Evolutionary conservation across 768 basidiomycete genomes (phyloP), one percentile per base, ranked within the genome.

Genomic region (Auricularia cornea): DNA sequence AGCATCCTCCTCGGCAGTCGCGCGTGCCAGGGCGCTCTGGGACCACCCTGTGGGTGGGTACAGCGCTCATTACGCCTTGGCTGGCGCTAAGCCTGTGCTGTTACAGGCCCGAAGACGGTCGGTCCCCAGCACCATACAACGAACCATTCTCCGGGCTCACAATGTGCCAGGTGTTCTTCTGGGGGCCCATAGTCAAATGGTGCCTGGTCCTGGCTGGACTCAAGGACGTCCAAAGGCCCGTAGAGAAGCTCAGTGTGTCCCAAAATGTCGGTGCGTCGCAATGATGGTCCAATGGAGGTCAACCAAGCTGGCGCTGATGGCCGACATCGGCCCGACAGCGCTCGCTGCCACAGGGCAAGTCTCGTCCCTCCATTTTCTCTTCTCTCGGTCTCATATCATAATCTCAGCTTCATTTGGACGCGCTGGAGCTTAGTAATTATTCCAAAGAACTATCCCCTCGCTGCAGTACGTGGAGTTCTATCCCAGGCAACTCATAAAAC

Each of bases 141-240:
- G 51, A 10, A 26, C 59, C 29, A 60, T n/a, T 51, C n/a, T n/a
- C n/a, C n/a, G 31, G 6, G 3, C 59, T 1, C 8, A 59, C 67
- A 71, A 18, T 18, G 90, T 59, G 89, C 89, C 62, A 92, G 0
- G 94, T 98, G 66, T 98, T 99, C 81, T 99, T 99, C 80, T 99
- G 96, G 96, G 94, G 87, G 6, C 93, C 92, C 64, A 51, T 92
- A 70, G 94, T 95, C 92, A 95, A 95, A 72, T 94, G 92, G 92
- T 88, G 85, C 74, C 77, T 92, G 64, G 91, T 91, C 65, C 86
- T 81, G 68, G 91, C 91, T 64, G 91, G 91, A 5, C 64, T 93
- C 61, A 89, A 88, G 74, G 97, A 99, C 73, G 74, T 99, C 63
- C 80, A 75, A 48, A 83, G 97, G 62, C 96, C 97, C 32, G 92